phyloP scores from a whole-genome alignment of 2,329 filamentous ascomycete species.

The Alternaria gansuensis region DNA sequence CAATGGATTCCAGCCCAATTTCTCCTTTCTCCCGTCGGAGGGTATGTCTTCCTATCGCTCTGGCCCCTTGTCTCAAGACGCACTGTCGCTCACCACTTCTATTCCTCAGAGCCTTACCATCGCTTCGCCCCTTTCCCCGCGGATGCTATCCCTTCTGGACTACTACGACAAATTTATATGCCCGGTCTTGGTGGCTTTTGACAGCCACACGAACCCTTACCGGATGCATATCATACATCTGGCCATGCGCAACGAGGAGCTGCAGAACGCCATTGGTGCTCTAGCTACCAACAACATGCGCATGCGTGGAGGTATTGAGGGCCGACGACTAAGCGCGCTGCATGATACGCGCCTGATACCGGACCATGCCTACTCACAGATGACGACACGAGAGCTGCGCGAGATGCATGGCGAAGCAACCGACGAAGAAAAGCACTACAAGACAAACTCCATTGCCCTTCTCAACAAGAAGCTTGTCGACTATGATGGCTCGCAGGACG shows the following conservation, averaged over 20 bases:
- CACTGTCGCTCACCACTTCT: slow-evolving; percentile 53
- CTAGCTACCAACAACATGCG: slow-evolving; percentile 88
- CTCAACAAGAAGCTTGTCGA: slow-evolving; percentile 87
- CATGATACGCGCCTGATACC: slow-evolving; percentile 46
- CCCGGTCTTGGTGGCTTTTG: slow-evolving; percentile 89
- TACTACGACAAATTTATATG: slow-evolving; percentile 95
- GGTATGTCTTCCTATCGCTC: slow-evolving; percentile 54
- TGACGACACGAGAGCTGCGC: slow-evolving; percentile 49
- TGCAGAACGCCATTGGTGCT: slow-evolving; percentile 93
- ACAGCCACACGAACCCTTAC: slow-evolving; percentile 83
- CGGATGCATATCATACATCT: slow-evolving; percentile 82
- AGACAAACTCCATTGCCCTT: slow-evolving; percentile 81
- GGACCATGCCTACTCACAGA: slow-evolving; percentile 51
- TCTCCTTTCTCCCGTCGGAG: slow-evolving; percentile 53
- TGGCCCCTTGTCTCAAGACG: slow-evolving; percentile 50
- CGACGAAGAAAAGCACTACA: slow-evolving; percentile 82
- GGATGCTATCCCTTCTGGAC: slow-evolving; percentile 88
- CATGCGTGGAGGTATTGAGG: slow-evolving; percentile 76
- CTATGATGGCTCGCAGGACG: slow-evolving; percentile 76
- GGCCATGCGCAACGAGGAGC: slow-evolving; percentile 77
- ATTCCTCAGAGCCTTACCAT: slow-evolving; percentile 58
- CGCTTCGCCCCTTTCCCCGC: slow-evolving; percentile 71
- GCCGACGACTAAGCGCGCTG: slow-evolving; percentile 44
- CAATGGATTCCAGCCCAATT: slow-evolving; percentile 51
- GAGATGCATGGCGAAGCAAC: slow-evolving; percentile 66